Conservation (phyloP, 129 eudicot species). For the Helianthus annuus region HanXRQr2.0-SUNRISE NC_035439.2:105589941-105590440, state of each 20-base stretch:
- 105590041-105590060: too few species aligned
- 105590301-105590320: background rate
- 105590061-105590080: too few species aligned
- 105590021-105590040: too few species aligned
- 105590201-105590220: constrained; percentile 28
- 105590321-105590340: background rate
- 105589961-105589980: too few species aligned
- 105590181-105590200: background rate
- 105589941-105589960: too few species aligned
- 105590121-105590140: too few species aligned
- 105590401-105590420: constrained; percentile 47
- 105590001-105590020: too few species aligned
- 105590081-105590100: too few species aligned
- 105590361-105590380: constrained; percentile 5
- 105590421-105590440: constrained; percentile 64
- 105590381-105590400: constrained; percentile 33
- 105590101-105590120: too few species aligned
- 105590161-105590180: background rate
- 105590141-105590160: background rate
- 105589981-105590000: too few species aligned
- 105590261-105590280: constrained; percentile 39
- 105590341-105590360: background rate
- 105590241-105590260: constrained; percentile 37
- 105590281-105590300: constrained; percentile 27
- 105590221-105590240: constrained; percentile 27